Conservation (phyloP, 2,329 filamentous ascomycete species). For the Thelonectria rubi region DNA sequence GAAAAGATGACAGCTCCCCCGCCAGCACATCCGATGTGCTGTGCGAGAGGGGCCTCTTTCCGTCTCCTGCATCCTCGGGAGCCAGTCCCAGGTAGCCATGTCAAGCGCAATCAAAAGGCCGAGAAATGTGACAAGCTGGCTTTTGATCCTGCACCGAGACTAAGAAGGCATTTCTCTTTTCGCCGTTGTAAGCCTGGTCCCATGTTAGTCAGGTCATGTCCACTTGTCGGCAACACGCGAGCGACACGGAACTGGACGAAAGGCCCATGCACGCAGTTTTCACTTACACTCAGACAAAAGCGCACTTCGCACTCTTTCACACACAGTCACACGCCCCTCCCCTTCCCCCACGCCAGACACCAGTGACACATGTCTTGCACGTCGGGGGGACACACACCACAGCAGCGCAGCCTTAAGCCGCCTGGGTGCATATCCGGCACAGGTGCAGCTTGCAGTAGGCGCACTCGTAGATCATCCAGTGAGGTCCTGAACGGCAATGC, state of each 20-base stretch:
- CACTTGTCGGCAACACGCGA: slow-evolving; percentile 28
- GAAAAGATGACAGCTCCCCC: neutral
- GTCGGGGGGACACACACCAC: slow-evolving; percentile 14
- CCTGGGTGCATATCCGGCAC: slow-evolving; percentile 66
- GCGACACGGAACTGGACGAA: slow-evolving; percentile 24
- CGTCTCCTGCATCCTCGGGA: slow-evolving; percentile 23
- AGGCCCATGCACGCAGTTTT: slow-evolving; percentile 19
- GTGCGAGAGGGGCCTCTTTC: too few species aligned
- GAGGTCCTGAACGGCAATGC: slow-evolving; percentile 70
- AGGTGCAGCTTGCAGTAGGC: slow-evolving; percentile 73
- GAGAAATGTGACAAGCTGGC: slow-evolving; percentile 28
- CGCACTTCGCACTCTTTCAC: slow-evolving; percentile 1
- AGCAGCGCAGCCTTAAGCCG: slow-evolving; percentile 36
- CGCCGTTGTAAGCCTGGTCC: slow-evolving; percentile 28
- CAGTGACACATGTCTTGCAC: slow-evolving; percentile 31
- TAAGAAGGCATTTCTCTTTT: slow-evolving; percentile 28
- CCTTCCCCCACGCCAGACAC: slow-evolving; percentile 28
- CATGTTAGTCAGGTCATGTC: slow-evolving; percentile 37
- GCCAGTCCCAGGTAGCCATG: slow-evolving; percentile 38
- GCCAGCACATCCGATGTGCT: slow-evolving; percentile 11
- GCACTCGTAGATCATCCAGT: slow-evolving; percentile 76
- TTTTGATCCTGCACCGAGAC: slow-evolving; percentile 34
- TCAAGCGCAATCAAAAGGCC: slow-evolving; percentile 36
- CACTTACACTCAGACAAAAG: slow-evolving; percentile 15
- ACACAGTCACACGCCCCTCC: slow-evolving; percentile 26